Percentiles rank a stretch among this genome's conserved stretches.
These are phyloP conservation scores for Diospyros kaki DNA, from an alignment of 148 eudicot species.

Conservation along the genomic window DNA sequence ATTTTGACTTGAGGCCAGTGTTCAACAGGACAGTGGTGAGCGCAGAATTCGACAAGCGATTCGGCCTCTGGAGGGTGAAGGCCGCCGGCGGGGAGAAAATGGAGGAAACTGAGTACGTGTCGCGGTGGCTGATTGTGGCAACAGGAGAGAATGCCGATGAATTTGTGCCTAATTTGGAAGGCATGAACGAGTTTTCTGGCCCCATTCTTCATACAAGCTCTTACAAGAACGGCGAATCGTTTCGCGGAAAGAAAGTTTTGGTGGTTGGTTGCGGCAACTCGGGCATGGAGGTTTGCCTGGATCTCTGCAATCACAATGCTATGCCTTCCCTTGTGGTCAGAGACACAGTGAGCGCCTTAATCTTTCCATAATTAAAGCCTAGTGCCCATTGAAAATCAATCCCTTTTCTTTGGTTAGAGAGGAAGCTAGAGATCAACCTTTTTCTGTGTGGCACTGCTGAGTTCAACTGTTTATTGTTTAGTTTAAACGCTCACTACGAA, in stretches of 20 bases:
- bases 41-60: conserved; percentile 31
- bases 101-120: conserved; percentile 35
- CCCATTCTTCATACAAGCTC: conserved; percentile 44
- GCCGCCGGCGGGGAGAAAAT: conserved; percentile 7
- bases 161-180: conserved; percentile 36
- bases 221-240: conserved; percentile 48
- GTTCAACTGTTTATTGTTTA: too few relatives aligned
- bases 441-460: too few relatives aligned
- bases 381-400: too few relatives aligned
- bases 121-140: conserved; percentile 57
- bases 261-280: conserved; percentile 84
- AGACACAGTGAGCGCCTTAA: conserved; percentile 48
- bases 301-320: conserved; percentile 62
- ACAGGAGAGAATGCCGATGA: conserved; percentile 73
- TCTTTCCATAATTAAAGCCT: not conserved
- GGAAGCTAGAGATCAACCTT: too few relatives aligned
- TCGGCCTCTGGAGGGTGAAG: conserved; percentile 40
- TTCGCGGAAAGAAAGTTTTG: conserved; percentile 41
- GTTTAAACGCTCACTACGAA: too few relatives aligned
- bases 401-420: too few relatives aligned
- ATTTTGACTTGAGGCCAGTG: conserved; percentile 32
- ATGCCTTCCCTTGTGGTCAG: conserved; percentile 57
- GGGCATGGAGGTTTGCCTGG: conserved; percentile 75
- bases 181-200: conserved; percentile 39
- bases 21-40: conserved; percentile 34